Evolutionary conservation across 495 filamentous ascomycete species (phyloP).

Genomic region (Neurospora tetrasperma): DNA sequence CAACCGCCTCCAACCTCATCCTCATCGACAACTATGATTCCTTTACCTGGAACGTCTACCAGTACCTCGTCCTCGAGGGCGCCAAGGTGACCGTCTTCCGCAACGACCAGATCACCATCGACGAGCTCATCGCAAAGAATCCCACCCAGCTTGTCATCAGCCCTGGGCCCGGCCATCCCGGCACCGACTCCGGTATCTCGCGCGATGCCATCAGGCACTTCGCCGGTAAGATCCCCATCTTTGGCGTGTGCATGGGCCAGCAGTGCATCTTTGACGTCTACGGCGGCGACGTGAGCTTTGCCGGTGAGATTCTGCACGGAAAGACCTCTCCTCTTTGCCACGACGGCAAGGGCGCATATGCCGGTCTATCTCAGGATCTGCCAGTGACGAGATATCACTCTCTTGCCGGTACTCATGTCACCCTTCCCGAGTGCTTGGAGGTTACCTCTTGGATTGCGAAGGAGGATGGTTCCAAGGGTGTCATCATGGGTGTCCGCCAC

Average conservation of each 20-base stretch:
- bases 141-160: conserved; percentile 93
- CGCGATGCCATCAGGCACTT: conserved; percentile 85
- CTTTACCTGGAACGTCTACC: conserved; percentile 98
- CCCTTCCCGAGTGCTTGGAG: conserved; percentile 77
- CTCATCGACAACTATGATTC: conserved; percentile 99
- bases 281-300: conserved; percentile 82
- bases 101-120: conserved; percentile 82
- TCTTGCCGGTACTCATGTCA: conserved; percentile 82
- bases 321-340: conserved; percentile 89
- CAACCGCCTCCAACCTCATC: conserved; percentile 78
- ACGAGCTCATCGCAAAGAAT: conserved; percentile 68
- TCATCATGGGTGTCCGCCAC: conserved; percentile 97
- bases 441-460: conserved; percentile 83
- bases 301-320: conserved; percentile 92
- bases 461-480: conserved; percentile 50
- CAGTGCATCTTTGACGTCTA: conserved; percentile 93
- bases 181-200: conserved; percentile 83
- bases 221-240: conserved; percentile 89
- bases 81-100: conserved; percentile 79
- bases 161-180: conserved; percentile 87
- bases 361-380: conserved; percentile 61
- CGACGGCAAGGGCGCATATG: conserved; percentile 81
- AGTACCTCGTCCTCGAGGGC: conserved; percentile 91
- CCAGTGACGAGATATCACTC: conserved; percentile 95
- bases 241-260: conserved; percentile 98